These are phyloP conservation scores for Arthrobotrys sinensis DNA, from an alignment of 2,329 filamentous ascomycete genomes.

Conservation along the genomic window DNA sequence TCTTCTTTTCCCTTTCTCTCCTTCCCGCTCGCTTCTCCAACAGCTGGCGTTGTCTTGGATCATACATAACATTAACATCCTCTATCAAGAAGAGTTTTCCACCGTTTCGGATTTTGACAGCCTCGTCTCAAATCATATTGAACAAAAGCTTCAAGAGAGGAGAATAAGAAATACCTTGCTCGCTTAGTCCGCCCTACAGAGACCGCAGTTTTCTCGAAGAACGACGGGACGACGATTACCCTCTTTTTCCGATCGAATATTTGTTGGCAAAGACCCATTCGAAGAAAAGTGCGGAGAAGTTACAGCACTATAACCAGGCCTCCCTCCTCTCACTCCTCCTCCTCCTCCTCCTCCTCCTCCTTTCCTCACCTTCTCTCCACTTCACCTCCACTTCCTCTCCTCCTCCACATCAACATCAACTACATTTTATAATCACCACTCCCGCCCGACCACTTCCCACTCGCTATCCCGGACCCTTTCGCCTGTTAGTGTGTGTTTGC, in stretches of 20 bases:
- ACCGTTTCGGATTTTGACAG: conserved; percentile 55
- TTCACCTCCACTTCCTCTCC: conserved; percentile 10
- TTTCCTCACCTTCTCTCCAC: conserved; percentile 52
- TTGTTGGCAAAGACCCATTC: conserved; percentile 60
- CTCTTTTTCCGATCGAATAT: conserved; percentile 61
- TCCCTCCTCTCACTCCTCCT: conserved; percentile 56
- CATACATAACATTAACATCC: conserved; percentile 42
- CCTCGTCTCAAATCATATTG: conserved; percentile 47
- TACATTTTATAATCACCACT: conserved; percentile 41
- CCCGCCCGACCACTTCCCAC: conserved; percentile 47
- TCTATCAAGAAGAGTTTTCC: conserved; percentile 56
- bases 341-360: conserved; percentile 27
- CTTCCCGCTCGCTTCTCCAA: conserved; percentile 58
- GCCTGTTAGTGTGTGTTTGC: conserved; percentile 59
- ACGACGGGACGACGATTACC: conserved; percentile 58
- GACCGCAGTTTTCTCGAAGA: conserved; percentile 53
- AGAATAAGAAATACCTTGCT: conserved; percentile 46
- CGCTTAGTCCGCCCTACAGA: conserved; percentile 57
- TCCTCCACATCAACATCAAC: conserved; percentile 34
- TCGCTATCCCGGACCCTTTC: conserved; percentile 61
- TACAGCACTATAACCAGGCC: conserved; percentile 61
- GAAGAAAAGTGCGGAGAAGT: conserved; percentile 62
- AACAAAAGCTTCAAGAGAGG: conserved; percentile 38
- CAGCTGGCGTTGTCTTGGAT: conserved; percentile 59
- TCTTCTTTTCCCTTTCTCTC: conserved; percentile 41